Evolutionary conservation across 495 filamentous ascomycete species (phyloP).

Genomic region (Bryoglossum gracile): DNA sequence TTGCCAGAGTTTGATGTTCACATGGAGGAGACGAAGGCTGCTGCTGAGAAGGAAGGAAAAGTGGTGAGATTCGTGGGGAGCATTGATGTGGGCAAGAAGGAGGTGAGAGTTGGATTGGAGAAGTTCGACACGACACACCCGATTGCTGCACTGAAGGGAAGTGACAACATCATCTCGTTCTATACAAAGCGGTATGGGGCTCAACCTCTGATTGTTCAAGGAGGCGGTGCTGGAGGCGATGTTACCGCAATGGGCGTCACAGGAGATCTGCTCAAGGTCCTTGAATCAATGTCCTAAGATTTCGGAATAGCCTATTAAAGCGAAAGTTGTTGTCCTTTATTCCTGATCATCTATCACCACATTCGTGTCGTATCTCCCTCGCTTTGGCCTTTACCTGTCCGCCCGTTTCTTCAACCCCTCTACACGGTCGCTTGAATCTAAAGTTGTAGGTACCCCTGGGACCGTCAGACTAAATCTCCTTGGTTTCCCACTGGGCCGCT

Average conservation of each 20-base stretch:
- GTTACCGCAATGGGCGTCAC: slow-evolving; percentile 96
- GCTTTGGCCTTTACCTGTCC: slow-evolving; percentile 4
- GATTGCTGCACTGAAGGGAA: slow-evolving; percentile 89
- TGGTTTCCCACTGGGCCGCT: slow-evolving; percentile 47
- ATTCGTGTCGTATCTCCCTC: slow-evolving; percentile 4
- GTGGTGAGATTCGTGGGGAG: slow-evolving; percentile 95
- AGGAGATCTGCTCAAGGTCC: slow-evolving; percentile 78
- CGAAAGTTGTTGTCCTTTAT: slow-evolving; percentile 13
- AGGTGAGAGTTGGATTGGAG: slow-evolving; percentile 84
- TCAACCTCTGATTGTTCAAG: slow-evolving; percentile 88
- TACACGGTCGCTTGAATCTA: slow-evolving; percentile 12
- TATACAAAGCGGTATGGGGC: slow-evolving; percentile 88
- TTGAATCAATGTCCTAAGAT: slow-evolving; percentile 30
- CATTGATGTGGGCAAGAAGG: slow-evolving; percentile 66
- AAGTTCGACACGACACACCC: slow-evolving; percentile 75
- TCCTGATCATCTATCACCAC: slow-evolving; percentile 11
- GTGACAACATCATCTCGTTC: slow-evolving; percentile 97
- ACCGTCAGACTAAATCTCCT: slow-evolving; percentile 41
- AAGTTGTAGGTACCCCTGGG: slow-evolving; percentile 8
- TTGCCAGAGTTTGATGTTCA: slow-evolving; percentile 70
- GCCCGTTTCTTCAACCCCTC: slow-evolving; percentile 17
- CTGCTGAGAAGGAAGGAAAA: slow-evolving; percentile 75
- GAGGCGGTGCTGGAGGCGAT: slow-evolving; percentile 87
- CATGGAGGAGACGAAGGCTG: slow-evolving; percentile 75
- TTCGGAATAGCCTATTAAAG: slow-evolving; percentile 2